phyloP scores from a whole-genome alignment of 106 monocot species.

The Xerophyta viscosa region DNA sequence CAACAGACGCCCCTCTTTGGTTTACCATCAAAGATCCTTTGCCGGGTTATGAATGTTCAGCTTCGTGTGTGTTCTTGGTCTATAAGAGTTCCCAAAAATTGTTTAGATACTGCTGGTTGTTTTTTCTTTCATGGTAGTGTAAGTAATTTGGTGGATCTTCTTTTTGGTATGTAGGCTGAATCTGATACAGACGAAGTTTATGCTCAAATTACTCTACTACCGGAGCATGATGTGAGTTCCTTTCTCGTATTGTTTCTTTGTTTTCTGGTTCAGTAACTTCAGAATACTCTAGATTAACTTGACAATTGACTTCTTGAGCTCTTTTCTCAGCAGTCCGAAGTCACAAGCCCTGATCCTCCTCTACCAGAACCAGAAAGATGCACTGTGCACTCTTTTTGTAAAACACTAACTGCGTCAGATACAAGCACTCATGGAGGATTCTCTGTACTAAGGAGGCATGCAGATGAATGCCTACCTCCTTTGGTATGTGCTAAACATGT shows the following conservation, averaged over 20 bases:
- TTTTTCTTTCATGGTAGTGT: not conserved
- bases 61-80: constrained; percentile 28
- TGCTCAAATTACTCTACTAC: constrained; percentile 79
- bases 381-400: constrained; percentile 80
- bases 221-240: constrained; percentile 51
- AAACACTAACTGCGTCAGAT: constrained; percentile 92
- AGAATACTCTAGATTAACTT: not conserved
- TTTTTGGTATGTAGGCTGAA: constrained; percentile 60
- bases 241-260: not conserved
- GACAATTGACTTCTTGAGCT: not conserved
- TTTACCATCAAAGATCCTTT: constrained; percentile 53
- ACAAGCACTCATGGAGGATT: constrained; percentile 98
- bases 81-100: not conserved
- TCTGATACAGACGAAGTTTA: constrained; percentile 88
- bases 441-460: constrained; percentile 86
- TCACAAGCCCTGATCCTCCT: constrained; percentile 44
- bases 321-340: constrained; percentile 35
- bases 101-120: not conserved
- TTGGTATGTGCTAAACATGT: too few relatives aligned
- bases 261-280: too few relatives aligned
- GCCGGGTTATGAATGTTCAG: constrained; percentile 41
- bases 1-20: constrained; percentile 62
- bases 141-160: not conserved
- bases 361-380: constrained; percentile 43
- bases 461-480: constrained; percentile 89